Percentiles rank a stretch among this genome's conserved stretches.
Conservation (phyloP, 768 basidiomycete genomes). For the Dendrothele bispora region DNA sequence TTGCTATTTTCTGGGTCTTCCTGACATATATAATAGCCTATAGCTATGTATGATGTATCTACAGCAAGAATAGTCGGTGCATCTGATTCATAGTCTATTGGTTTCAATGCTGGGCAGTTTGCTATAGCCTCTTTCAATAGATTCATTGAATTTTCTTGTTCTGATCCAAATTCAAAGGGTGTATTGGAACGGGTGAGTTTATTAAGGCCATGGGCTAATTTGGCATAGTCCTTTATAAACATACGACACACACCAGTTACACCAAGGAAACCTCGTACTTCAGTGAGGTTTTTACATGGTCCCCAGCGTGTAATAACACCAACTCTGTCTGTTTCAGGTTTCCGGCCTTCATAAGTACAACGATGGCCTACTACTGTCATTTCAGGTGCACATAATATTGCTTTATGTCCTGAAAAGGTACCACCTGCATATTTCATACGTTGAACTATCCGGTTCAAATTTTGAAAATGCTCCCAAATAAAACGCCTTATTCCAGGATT, state of each 20-base stretch:
- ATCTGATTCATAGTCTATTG: conserved; percentile 28
- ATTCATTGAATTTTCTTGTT: conserved; percentile 9
- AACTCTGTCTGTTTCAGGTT: conserved; percentile 17
- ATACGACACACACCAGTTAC: conserved; percentile 5
- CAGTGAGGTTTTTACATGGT: neutral
- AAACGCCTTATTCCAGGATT: conserved; percentile 41
- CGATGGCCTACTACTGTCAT: conserved; percentile 34
- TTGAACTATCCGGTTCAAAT: conserved; percentile 36
- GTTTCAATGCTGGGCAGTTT: conserved; percentile 20
- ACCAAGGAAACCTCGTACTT: conserved; percentile 14
- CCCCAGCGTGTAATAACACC: conserved; percentile 8
- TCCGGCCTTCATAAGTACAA: conserved; percentile 31
- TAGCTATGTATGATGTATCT: conserved; percentile 25
- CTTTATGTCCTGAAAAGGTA: conserved; percentile 37
- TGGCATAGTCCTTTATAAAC: conserved; percentile 11
- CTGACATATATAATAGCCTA: conserved; percentile 20
- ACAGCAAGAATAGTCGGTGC: conserved; percentile 28
- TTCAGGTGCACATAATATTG: conserved; percentile 24
- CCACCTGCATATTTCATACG: conserved; percentile 33
- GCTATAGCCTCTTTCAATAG: conserved; percentile 17
- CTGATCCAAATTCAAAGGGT: conserved; percentile 43
- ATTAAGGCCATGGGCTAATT: neutral
- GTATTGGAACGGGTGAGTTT: conserved; percentile 1
- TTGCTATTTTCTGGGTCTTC: conserved; percentile 12
- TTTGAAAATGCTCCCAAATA: conserved; percentile 30